Conservation (phyloP, 352 stramenopile species). For the Phytopythium boreale region DNA sequence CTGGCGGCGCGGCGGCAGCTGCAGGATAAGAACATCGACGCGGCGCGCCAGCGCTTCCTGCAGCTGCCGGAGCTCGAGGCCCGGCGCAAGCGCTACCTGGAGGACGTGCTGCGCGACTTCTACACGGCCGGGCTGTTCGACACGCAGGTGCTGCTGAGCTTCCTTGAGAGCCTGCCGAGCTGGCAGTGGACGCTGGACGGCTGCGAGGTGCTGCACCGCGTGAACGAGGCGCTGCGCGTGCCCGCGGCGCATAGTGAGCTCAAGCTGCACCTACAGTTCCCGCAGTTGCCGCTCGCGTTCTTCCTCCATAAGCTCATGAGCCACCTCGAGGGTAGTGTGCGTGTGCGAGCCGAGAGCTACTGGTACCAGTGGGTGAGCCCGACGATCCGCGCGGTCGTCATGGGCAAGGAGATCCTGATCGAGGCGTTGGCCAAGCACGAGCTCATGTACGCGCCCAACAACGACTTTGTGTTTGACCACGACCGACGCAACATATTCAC, state of each 20-base stretch:
- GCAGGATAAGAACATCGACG: constrained; percentile 54
- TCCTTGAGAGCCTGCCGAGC: constrained; percentile 61
- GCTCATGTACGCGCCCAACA: constrained; percentile 40
- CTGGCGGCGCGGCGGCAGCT: constrained; percentile 33
- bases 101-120: constrained; percentile 55
- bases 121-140: constrained; percentile 66
- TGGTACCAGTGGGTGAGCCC: constrained; percentile 66
- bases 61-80: constrained; percentile 53
- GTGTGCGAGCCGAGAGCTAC: constrained; percentile 54
- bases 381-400: constrained; percentile 46
- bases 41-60: constrained; percentile 49
- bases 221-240: constrained; percentile 42
- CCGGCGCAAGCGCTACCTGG: constrained; percentile 34
- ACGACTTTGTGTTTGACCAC: constrained; percentile 43
- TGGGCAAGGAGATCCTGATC: constrained; percentile 36
- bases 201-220: constrained; percentile 56
- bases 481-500: constrained; percentile 47
- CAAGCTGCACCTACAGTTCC: constrained; percentile 41
- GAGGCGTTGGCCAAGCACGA: constrained; percentile 35
- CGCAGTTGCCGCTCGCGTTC: constrained; percentile 58
- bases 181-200: constrained; percentile 74
- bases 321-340: constrained; percentile 53
- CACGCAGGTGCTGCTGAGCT: constrained; percentile 60
- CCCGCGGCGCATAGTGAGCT: constrained; percentile 28
- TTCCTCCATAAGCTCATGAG: constrained; percentile 66